phyloP scores from a whole-genome alignment of 768 basidiomycete genomes.

The Cyathus striatus region DNA sequence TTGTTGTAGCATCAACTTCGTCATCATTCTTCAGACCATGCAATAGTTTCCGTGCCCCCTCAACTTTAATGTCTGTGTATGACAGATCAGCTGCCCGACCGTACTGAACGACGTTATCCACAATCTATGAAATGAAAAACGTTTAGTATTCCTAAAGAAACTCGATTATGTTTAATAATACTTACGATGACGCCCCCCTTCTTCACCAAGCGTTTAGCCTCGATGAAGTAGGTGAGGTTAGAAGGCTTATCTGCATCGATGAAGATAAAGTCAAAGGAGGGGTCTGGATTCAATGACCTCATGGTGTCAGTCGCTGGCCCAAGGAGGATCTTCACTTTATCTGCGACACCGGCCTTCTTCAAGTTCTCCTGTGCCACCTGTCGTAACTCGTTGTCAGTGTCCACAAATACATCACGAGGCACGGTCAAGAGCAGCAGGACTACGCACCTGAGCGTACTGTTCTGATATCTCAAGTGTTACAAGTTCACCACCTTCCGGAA shows the following conservation, averaged over 20 bases:
- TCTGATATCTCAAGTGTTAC: slow-evolving; percentile 42
- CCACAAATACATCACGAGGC: too few species aligned
- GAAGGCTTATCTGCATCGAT: slow-evolving; percentile 68
- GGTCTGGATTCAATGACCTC: slow-evolving; percentile 36
- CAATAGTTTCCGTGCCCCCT: slow-evolving; percentile 45
- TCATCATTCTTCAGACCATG: slow-evolving; percentile 39
- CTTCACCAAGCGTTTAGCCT: slow-evolving; percentile 55
- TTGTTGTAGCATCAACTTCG: slow-evolving; percentile 46
- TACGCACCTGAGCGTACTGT: slow-evolving; percentile 43
- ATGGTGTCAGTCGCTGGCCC: slow-evolving; percentile 51
- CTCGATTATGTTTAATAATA: slow-evolving; percentile 7
- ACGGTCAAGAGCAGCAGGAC: too few species aligned
- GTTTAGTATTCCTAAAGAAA: not conserved
- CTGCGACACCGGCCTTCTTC: slow-evolving; percentile 42
- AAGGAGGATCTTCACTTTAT: slow-evolving; percentile 43
- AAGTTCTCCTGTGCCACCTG: slow-evolving; percentile 60
- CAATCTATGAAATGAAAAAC: slow-evolving; percentile 29
- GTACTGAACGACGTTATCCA: slow-evolving; percentile 56
- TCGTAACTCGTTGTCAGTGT: too few species aligned
- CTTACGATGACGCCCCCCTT: slow-evolving; percentile 59
- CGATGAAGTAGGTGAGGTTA: slow-evolving; percentile 50
- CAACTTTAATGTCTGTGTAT: slow-evolving; percentile 23
- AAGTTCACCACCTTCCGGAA: slow-evolving; percentile 47
- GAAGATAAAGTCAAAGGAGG: slow-evolving; percentile 62
- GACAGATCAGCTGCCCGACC: slow-evolving; percentile 38